These are phyloP conservation scores for Alternaria angustiovoidea DNA, from an alignment of 2,329 filamentous ascomycete genomes.

Conservation along the genomic window DNA sequence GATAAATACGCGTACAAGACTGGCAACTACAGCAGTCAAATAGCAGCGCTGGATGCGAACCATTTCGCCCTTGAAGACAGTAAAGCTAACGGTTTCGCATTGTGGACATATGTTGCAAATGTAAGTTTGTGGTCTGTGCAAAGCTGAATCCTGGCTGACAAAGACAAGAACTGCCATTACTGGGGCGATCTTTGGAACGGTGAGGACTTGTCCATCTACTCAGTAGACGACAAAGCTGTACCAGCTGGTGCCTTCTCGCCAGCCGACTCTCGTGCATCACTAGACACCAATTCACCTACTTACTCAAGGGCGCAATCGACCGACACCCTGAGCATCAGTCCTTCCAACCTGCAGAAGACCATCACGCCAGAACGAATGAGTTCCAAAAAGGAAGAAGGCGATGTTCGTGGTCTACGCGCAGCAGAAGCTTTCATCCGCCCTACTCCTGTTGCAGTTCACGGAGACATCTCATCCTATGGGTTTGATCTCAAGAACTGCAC, in stretches of 20 bases:
- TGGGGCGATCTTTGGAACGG: constrained; percentile 97
- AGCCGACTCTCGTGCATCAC: constrained; percentile 60
- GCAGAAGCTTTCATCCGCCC: constrained; percentile 94
- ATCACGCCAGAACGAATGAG: constrained; percentile 66
- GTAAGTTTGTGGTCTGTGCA: constrained; percentile 52
- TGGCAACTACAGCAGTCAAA: constrained; percentile 92
- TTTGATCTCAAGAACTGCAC: constrained; percentile 84
- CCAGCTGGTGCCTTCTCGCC: constrained; percentile 60
- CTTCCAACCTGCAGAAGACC: constrained; percentile 76
- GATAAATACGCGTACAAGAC: constrained; percentile 94
- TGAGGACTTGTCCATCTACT: constrained; percentile 92
- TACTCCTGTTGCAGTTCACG: constrained; percentile 77
- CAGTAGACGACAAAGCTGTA: constrained; percentile 76
- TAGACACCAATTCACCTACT: constrained; percentile 60
- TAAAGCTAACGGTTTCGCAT: constrained; percentile 80
- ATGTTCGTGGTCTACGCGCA: constrained; percentile 74
- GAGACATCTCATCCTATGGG: constrained; percentile 72
- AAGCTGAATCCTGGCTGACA: constrained; percentile 20
- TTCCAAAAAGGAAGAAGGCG: constrained; percentile 32
- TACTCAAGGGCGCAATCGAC: constrained; percentile 63
- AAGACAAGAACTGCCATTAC: constrained; percentile 77
- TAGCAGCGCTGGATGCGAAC: constrained; percentile 92
- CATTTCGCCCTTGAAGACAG: constrained; percentile 91
- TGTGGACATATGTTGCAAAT: constrained; percentile 85
- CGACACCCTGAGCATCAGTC: constrained; percentile 67